A percentile compares a stretch with the other conserved stretches of the same genome.
phyloP scores from a whole-genome alignment of 805 yeast genomes.

The Starmerella floris region DNA sequence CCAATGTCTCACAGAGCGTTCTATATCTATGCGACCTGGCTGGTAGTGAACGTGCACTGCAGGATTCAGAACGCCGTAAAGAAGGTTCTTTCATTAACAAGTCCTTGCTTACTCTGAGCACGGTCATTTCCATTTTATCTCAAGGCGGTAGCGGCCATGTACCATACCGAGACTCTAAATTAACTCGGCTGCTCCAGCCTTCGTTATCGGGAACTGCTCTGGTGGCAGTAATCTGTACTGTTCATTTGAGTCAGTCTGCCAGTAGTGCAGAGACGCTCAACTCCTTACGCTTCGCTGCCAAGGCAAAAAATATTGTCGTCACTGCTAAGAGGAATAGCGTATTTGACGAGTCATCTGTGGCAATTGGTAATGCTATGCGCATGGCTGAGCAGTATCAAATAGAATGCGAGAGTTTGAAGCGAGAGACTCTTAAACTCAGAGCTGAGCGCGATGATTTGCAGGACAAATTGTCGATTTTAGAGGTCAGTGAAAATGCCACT shows the following conservation, averaged over 20 bases:
- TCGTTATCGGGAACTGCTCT: constrained; percentile 78
- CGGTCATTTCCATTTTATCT: constrained; percentile 75
- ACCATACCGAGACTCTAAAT: constrained; percentile 86
- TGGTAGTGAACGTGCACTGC: constrained; percentile 82
- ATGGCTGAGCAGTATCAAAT: constrained; percentile 50
- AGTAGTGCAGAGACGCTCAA: constrained; percentile 59
- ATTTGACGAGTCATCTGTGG: constrained; percentile 29
- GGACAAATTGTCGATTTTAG: constrained; percentile 19
- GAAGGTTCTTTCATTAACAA: constrained; percentile 92
- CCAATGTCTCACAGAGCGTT: constrained; percentile 38
- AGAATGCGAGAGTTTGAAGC: constrained; percentile 34
- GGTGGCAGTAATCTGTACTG: constrained; percentile 76
- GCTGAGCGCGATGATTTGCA: constrained; percentile 19
- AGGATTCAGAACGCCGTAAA: constrained; percentile 65
- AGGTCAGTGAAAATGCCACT: constrained; percentile 6
- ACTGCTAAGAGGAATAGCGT: constrained; percentile 39
- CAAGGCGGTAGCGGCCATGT: constrained; percentile 45
- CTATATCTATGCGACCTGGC: constrained; percentile 88
- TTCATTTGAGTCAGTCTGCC: constrained; percentile 50
- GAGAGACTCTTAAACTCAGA: constrained; percentile 9
- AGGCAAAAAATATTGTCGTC: constrained; percentile 76
- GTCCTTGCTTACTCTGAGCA: constrained; percentile 76
- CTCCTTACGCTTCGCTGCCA: constrained; percentile 80
- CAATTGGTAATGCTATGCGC: constrained; percentile 20
- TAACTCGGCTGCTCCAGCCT: constrained; percentile 81